A percentile compares a stretch with the other conserved stretches of the same genome.
phyloP scores from a whole-genome alignment of 805 yeast species.

The Soucietia sequanensis region DNA sequence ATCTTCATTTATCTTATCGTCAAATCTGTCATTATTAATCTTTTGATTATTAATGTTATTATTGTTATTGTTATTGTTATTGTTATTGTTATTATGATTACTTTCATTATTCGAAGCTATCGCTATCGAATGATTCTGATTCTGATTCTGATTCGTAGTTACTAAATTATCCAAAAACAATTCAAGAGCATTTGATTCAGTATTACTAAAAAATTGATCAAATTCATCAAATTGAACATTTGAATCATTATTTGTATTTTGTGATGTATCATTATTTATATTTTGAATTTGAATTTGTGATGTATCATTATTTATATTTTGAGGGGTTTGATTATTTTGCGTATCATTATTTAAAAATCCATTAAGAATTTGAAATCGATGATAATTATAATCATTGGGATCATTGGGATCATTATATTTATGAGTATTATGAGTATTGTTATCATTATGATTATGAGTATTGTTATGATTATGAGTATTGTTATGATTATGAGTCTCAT shows the following conservation, averaged over 20 bases:
- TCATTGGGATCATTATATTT: too few relatives aligned
- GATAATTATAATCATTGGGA: background rate
- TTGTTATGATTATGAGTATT: background rate
- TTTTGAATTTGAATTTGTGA: too few relatives aligned
- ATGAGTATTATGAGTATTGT: too few relatives aligned
- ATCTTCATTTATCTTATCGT: too few relatives aligned
- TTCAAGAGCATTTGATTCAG: conserved; percentile 39
- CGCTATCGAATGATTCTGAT: too few relatives aligned
- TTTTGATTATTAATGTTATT: conserved; percentile 5
- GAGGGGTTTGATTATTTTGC: too few relatives aligned
- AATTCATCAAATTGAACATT: conserved; percentile 25
- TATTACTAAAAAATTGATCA: conserved; percentile 35
- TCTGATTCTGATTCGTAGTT: too few relatives aligned
- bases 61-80: conserved; percentile 4
- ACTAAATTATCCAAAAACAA: conserved; percentile 40
- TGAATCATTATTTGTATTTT: background rate
- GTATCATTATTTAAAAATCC: background rate
- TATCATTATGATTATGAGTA: background rate
- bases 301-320: too few relatives aligned
- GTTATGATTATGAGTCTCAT: background rate
- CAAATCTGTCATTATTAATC: background rate
- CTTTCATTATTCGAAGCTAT: conserved; percentile 22
- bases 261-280: conserved; percentile 6
- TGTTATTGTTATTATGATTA: conserved; percentile 5
- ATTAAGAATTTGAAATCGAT: background rate